Evolutionary conservation across 2,329 filamentous ascomycete genomes (phyloP).

Genomic region (Fusarium xyrophilum): DNA sequence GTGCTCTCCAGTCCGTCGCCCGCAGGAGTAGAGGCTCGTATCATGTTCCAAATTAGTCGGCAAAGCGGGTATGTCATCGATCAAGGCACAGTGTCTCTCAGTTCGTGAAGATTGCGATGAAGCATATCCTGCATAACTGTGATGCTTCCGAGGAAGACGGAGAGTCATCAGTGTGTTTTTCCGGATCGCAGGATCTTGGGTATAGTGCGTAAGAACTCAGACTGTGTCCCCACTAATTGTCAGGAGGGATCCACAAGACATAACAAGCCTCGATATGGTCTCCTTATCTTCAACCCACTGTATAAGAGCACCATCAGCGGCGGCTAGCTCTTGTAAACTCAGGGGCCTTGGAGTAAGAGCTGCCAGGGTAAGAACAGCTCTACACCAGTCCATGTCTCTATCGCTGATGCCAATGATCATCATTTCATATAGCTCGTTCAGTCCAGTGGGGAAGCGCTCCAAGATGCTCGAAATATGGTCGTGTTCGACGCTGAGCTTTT

Average conservation of each 20-base stretch:
- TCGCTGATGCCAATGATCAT: rapidly evolving
- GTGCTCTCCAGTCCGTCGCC: rapidly evolving
- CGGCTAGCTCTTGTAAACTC: rapidly evolving
- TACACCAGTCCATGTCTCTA: rapidly evolving
- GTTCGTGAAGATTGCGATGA: no score
- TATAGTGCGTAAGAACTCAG: no score
- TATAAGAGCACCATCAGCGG: rapidly evolving
- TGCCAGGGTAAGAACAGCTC: rapidly evolving
- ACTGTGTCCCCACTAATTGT: rapidly evolving
- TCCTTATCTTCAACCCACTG: rapidly evolving
- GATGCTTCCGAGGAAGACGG: no score
- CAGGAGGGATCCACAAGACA: rapidly evolving
- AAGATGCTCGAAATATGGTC: background rate
- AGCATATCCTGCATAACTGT: no score
- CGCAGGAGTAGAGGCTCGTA: background rate
- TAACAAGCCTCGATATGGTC: rapidly evolving
- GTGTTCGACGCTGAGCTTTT: rapidly evolving
- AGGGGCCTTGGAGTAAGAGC: rapidly evolving
- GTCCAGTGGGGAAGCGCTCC: rapidly evolving
- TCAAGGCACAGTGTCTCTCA: no score
- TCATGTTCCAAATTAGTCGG: no score
- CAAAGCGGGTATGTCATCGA: no score
- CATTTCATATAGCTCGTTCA: rapidly evolving
- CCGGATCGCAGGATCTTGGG: no score
- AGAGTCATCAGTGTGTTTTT: no score